Base-by-base conservation (phyloP, 495 filamentous ascomycete genomes). In the Podospora pseudopauciseta region DNA sequence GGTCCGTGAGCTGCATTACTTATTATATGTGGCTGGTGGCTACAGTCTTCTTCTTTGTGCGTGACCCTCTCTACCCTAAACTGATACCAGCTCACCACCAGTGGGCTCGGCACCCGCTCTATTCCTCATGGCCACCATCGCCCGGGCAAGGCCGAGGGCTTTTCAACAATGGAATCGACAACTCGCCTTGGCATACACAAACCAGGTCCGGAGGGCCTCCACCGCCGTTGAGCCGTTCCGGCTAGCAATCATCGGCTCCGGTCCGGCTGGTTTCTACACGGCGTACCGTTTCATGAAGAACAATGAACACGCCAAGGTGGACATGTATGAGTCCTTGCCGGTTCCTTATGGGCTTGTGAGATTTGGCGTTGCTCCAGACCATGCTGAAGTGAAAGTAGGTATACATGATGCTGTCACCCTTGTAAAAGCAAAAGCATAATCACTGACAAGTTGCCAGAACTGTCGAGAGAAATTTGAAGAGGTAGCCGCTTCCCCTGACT, bases 321-420 rank as follows among this genome's bases (percentile, higher is more conserved):
- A 97, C 76, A 98, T 98, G 96, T 99, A 96, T 77, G 95, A 99
- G 79, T 88, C 91, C 26, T 80, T 97, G 9, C 96, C 95, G 0
- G 93, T 94, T 9, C 95, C 95, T 6, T 99, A 91, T 76, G 95
- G 95, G 2, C 83, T 99, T 62, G 92, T 94, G 18, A 83, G 95
- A 63, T 97, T 93, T 75, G 95, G 95, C 16, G 95, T 99, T 62
- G 96, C 95, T 13, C 95, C 95, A 7, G 95, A 99, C 76, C 95
- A 99, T 78, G 94, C 95, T 16, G 94, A 98, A 81, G 95, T 98
- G 56, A 99, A 99, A 87, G 94, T 95, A 84, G 88, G 94, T 95
- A 84, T 65, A 80, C 53, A 23, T 32, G 23, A 20, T 28, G 26
- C 7, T 9, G 5, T 5, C 9, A 11, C 11, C 23, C 9, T 16